phyloP scores from a whole-genome alignment of 2,329 filamentous ascomycete genomes.

The Blastomyces gilchristii region DNA sequence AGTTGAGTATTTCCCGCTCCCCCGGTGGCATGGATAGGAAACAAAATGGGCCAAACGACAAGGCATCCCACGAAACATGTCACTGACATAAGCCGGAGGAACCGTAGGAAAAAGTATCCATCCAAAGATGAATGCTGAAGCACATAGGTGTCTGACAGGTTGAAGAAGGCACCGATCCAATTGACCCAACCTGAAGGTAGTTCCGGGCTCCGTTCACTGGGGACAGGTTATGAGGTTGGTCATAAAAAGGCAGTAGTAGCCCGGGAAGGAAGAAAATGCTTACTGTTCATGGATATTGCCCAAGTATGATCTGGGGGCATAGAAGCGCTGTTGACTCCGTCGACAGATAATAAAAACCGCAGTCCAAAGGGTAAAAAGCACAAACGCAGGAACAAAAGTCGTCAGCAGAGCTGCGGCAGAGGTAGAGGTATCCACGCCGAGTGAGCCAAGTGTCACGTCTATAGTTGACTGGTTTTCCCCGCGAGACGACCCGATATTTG shows the following conservation, averaged over 20 bases:
- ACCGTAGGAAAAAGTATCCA: conserved; percentile 83
- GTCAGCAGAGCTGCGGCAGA: conserved; percentile 41
- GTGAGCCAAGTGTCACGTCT: conserved; percentile 22
- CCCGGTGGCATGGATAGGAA: conserved; percentile 80
- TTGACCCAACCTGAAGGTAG: conserved; percentile 40
- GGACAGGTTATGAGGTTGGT: background rate
- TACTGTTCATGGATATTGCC: conserved; percentile 35
- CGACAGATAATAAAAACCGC: conserved; percentile 39
- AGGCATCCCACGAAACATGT: conserved; percentile 72
- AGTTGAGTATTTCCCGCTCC: conserved; percentile 57
- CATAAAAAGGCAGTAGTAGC: background rate
- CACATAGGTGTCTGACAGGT: conserved; percentile 62
- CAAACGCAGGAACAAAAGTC: conserved; percentile 39
- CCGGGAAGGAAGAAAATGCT: conserved; percentile 10
- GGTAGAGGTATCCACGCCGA: conserved; percentile 33
- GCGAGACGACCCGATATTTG: conserved; percentile 34
- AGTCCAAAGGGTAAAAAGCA: conserved; percentile 37
- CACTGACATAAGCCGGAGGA: conserved; percentile 65
- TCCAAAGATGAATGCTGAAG: conserved; percentile 86
- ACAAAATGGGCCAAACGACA: conserved; percentile 79
- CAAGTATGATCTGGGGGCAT: conserved; percentile 35
- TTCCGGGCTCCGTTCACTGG: conserved; percentile 40
- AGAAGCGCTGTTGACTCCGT: conserved; percentile 37
- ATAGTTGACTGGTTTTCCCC: conserved; percentile 30
- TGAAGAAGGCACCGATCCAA: conserved; percentile 45